Evolutionary conservation across 2,329 filamentous ascomycete genomes (phyloP).

Genomic region (Fusarium robinianum): DNA sequence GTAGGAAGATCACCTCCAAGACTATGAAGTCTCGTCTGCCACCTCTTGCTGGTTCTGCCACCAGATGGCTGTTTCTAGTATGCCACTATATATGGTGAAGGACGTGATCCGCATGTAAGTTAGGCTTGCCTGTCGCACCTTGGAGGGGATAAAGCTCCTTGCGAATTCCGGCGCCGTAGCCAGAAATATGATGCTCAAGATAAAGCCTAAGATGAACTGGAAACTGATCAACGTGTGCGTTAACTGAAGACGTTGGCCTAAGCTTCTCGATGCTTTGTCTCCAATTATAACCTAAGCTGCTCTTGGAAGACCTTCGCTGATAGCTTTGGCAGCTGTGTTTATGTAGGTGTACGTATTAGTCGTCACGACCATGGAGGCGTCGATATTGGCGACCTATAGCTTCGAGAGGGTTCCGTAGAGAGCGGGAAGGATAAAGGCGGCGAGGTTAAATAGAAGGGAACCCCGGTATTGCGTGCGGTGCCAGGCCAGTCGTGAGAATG

Average conservation of each 20-base stretch:
- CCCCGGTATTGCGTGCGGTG: slow-evolving; percentile 52
- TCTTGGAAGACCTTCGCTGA: slow-evolving; percentile 74
- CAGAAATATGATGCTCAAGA: slow-evolving; percentile 64
- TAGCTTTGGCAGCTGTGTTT: slow-evolving; percentile 65
- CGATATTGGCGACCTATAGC: slow-evolving; percentile 71
- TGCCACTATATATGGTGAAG: slow-evolving; percentile 64
- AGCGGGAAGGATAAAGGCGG: slow-evolving; percentile 66
- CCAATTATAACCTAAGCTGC: slow-evolving; percentile 72
- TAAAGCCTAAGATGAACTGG: slow-evolving; percentile 59
- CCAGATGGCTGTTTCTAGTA: slow-evolving; percentile 68
- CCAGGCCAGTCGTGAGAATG: background rate
- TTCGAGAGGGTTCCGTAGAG: slow-evolving; percentile 70
- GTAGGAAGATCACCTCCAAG: too few relatives aligned
- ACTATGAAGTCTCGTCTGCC: too few relatives aligned
- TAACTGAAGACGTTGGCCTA: slow-evolving; percentile 58
- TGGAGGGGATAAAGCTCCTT: slow-evolving; percentile 63
- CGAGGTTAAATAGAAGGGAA: slow-evolving; percentile 65
- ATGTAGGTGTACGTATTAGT: slow-evolving; percentile 68
- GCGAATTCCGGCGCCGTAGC: slow-evolving; percentile 60
- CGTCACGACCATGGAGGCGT: slow-evolving; percentile 52
- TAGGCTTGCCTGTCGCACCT: slow-evolving; percentile 60
- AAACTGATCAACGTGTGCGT: slow-evolving; percentile 67
- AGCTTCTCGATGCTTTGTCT: slow-evolving; percentile 59
- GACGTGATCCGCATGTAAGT: slow-evolving; percentile 68
- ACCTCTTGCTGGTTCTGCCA: too few relatives aligned